A percentile compares a stretch with the other conserved stretches of the same genome.
Evolutionary conservation across 345 rosid species (phyloP).

Genomic region (Eucalyptus polyanthemos): DNA sequence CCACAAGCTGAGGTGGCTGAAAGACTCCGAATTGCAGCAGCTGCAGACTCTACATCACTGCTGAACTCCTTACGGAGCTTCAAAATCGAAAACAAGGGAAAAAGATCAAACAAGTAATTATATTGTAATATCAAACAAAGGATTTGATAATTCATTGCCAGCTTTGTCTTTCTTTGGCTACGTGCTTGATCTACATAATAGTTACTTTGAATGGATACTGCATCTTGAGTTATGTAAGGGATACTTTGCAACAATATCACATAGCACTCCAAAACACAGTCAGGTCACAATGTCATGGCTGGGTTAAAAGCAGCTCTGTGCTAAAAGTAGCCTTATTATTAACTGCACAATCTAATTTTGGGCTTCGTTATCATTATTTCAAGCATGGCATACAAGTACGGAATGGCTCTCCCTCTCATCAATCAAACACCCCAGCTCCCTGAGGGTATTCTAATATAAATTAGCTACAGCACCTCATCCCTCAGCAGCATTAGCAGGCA

Average conservation of each 20-base stretch:
- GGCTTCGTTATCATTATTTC: too few species aligned
- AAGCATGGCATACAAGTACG: too few species aligned
- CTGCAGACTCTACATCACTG: constrained; percentile 53
- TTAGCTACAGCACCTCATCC: too few species aligned
- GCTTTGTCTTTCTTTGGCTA: not conserved
- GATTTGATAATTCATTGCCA: not conserved
- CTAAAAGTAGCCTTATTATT: not conserved
- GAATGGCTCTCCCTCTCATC: too few species aligned
- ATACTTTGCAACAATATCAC: not conserved
- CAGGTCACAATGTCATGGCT: not conserved
- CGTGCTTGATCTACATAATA: not conserved
- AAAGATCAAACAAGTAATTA: not conserved
- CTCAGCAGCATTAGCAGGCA: too few species aligned
- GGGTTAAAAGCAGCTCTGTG: too few species aligned
- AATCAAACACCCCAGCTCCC: too few species aligned
- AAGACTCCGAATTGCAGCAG: constrained; percentile 45
- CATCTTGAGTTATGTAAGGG: not conserved
- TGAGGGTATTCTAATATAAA: too few species aligned
- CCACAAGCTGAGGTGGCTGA: constrained; percentile 46
- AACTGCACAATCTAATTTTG: too few species aligned
- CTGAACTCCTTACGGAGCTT: constrained; percentile 81
- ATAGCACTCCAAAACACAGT: not conserved
- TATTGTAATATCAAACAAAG: not conserved
- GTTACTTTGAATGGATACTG: not conserved
- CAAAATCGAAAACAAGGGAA: not conserved